Conservation (phyloP, 768 basidiomycete species). For the Scleroderma citrinum region DNA sequence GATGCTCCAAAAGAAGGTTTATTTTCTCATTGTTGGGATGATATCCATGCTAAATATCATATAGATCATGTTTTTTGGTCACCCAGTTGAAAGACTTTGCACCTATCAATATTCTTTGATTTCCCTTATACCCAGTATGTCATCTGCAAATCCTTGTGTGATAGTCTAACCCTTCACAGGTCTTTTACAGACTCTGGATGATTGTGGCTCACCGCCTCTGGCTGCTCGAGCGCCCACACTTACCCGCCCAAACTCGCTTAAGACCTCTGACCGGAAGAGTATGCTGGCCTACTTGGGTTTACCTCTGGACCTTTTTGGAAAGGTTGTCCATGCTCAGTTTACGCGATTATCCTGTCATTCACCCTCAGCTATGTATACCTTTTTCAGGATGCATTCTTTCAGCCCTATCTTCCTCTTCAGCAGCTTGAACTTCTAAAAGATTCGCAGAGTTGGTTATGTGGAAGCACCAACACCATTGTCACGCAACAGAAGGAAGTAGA, state of each 20-base stretch:
- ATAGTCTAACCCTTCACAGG: constrained; percentile 37
- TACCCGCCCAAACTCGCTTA: constrained; percentile 69
- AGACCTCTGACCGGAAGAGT: constrained; percentile 85
- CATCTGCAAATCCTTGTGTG: neutral
- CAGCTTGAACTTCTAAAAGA: constrained; percentile 85
- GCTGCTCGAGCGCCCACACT: constrained; percentile 54
- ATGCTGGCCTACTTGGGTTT: constrained; percentile 89
- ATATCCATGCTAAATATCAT: constrained; percentile 5
- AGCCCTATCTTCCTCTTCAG: constrained; percentile 94
- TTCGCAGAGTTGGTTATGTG: constrained; percentile 81
- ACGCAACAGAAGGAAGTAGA: constrained; percentile 92
- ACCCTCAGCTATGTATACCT: neutral
- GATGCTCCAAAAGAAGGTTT: constrained; percentile 87
- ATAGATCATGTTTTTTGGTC: constrained; percentile 94
- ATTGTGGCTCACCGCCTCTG: constrained; percentile 85
- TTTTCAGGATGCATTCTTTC: constrained; percentile 85
- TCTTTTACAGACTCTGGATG: constrained; percentile 82
- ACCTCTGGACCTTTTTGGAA: constrained; percentile 91
- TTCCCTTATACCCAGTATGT: constrained; percentile 78
- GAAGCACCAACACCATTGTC: constrained; percentile 94
- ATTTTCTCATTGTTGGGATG: constrained; percentile 9
- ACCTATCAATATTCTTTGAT: constrained; percentile 98
- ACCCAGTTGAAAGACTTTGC: constrained; percentile 92
- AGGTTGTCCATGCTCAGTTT: constrained; percentile 37
- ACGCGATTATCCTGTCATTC: neutral